Percentiles rank a stretch among this genome's conserved stretches.
Conservation (phyloP, 306 rosid genomes). For the Corylus heterophylla region DNA sequence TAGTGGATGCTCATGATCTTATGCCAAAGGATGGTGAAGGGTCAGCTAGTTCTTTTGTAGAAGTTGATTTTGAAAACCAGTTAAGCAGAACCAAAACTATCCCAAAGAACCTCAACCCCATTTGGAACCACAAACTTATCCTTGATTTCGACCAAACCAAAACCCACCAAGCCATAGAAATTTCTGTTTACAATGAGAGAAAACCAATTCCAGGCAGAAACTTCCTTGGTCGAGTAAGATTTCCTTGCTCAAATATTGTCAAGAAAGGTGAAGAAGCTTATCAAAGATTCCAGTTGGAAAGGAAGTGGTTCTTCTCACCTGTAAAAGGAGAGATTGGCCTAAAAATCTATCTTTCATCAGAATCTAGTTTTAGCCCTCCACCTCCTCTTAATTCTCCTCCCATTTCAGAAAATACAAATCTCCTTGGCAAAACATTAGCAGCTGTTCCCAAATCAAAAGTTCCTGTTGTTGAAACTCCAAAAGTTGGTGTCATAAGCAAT, state of each 20-base stretch:
- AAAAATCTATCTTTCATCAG: constrained; percentile 54
- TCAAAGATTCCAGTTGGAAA: constrained; percentile 55
- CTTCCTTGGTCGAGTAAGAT: constrained; percentile 66
- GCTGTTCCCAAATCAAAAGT: constrained; percentile 24
- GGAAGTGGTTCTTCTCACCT: constrained; percentile 59
- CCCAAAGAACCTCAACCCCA: constrained; percentile 67
- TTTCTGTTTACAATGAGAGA: constrained; percentile 53
- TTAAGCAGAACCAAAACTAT: constrained; percentile 55
- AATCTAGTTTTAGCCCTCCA: constrained; percentile 22
- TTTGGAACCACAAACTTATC: constrained; percentile 52
- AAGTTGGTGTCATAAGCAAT: constrained; percentile 10
- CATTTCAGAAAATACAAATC: constrained; percentile 24
- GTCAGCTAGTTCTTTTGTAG: constrained; percentile 60
- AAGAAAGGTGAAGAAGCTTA: constrained; percentile 64
- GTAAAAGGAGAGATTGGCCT: constrained; percentile 81
- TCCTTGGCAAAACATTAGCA: constrained; percentile 15
- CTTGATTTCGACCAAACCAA: constrained; percentile 45
- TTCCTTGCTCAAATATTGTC: constrained; percentile 63
- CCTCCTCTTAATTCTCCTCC: constrained; percentile 26
- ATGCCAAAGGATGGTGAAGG: constrained; percentile 69
- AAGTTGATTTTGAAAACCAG: constrained; percentile 65
- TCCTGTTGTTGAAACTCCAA: constrained; percentile 4
- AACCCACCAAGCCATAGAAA: constrained; percentile 45
- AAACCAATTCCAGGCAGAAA: constrained; percentile 38
- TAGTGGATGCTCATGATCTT: constrained; percentile 70